These are phyloP conservation scores for Cercospora sesami DNA, from an alignment of 2,329 filamentous ascomycete genomes.

Conservation along the genomic window DNA sequence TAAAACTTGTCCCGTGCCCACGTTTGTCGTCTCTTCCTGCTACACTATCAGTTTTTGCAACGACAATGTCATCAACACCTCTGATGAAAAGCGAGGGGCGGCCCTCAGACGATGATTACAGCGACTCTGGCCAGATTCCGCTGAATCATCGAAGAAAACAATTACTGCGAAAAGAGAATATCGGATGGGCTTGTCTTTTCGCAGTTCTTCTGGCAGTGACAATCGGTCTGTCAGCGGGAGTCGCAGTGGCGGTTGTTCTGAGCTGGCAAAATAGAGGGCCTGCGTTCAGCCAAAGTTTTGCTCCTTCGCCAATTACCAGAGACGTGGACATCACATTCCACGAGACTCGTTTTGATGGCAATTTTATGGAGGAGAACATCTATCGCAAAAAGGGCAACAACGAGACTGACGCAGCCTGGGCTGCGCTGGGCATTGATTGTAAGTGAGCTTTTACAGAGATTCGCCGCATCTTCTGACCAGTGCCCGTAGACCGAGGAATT, in stretches of 20 bases:
- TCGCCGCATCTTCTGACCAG: not conserved
- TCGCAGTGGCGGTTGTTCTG: constrained; percentile 17
- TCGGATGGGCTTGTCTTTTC: constrained; percentile 21
- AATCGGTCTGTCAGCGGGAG: constrained; percentile 23
- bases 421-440: constrained; percentile 52
- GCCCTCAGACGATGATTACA: constrained; percentile 19
- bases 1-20: constrained; percentile 1
- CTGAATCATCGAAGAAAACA: not conserved
- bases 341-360: constrained; percentile 54
- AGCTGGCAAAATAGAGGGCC: constrained; percentile 12
- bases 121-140: constrained; percentile 19
- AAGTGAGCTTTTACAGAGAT: not conserved
- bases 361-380: constrained; percentile 55
- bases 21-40: not conserved
- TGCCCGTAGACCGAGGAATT: constrained; percentile 13
- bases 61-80: constrained; percentile 18
- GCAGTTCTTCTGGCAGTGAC: constrained; percentile 20
- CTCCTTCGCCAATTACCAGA: constrained; percentile 23
- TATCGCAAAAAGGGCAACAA: constrained; percentile 50
- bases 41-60: not conserved
- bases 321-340: constrained; percentile 26
- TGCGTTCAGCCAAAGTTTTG: not conserved
- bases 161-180: constrained; percentile 19
- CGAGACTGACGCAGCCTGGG: constrained; percentile 59
- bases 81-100: constrained; percentile 17